Evolutionary conservation across 2,329 filamentous ascomycete genomes (phyloP), one percentile per base, ranked within the genome.

Genomic region (Emericellopsis atlantica): DNA sequence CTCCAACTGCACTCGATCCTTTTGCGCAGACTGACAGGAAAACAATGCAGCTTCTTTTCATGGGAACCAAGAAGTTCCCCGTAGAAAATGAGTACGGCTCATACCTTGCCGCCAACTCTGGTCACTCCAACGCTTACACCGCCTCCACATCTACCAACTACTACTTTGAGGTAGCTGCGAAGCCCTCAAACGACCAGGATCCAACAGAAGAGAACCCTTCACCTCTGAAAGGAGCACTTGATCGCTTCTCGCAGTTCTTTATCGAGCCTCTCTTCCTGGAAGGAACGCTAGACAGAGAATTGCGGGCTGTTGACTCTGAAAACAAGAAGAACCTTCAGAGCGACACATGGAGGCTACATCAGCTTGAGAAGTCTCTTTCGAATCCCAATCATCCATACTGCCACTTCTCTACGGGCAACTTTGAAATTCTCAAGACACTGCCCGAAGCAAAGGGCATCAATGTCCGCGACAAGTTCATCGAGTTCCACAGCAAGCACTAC

Each of bases 61-160:
- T 98, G 92, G 92, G 92, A 39, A 98, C 92, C 7, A 83, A 95
- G 61, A 98, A 96, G 76, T 98, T 92, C 55, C 92, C 92, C 1
- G 76, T 81, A 57, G 90, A 95, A 64, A 96, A 98, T 60, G 90
- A 84, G 48, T 98, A 98, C 68, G 87, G 86, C 54, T 82, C 90
- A 57, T 98, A 94, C 59, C 76, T 98, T 41, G 84, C 88, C 40
- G 74, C 85, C 44, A 83, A 95, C 59, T 94, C 88, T 9, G 92
- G 92, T 42, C 79, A 82, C 55, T 95, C 89, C 23, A 98, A 98
- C 59, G 92, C 92, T 42, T 96, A 94, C 60, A 98, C 92, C 2
- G 88, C 84, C 14, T 72, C 85, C 5, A 95, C 87, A 2, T 93
- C 90, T 40, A 98, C 92, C 47, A 96, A 96, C 64, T 98, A 94